Conservation (phyloP, 2,329 filamentous ascomycete species). For the Boeremia lycopersici region DNA sequence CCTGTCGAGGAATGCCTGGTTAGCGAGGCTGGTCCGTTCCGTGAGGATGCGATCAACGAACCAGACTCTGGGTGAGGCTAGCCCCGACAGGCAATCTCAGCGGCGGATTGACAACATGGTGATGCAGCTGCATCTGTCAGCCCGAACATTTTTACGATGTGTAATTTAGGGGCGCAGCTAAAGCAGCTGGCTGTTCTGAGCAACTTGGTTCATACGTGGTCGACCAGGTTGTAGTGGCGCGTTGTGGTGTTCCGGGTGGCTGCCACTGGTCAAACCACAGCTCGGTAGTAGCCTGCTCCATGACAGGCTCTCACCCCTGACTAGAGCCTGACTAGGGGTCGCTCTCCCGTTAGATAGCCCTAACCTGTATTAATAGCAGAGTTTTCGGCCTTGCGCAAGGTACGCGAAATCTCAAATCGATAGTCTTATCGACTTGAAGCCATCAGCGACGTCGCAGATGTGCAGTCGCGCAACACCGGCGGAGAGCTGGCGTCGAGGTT, state of each 20-base stretch:
- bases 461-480: slow-evolving; percentile 2
- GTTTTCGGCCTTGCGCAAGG: slow-evolving; percentile 11
- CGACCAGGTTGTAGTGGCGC: slow-evolving; percentile 14
- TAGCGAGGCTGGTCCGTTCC: slow-evolving; percentile 2
- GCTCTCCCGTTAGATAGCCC: slow-evolving; percentile 14
- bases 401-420: slow-evolving; percentile 19
- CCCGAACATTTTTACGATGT: background rate
- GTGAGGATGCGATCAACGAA: background rate
- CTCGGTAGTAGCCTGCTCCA: slow-evolving; percentile 9
- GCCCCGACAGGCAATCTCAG: slow-evolving; percentile 3
- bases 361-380: slow-evolving; percentile 14
- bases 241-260: slow-evolving; percentile 15
- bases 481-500: background rate
- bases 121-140: slow-evolving; percentile 2
- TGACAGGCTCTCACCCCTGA: slow-evolving; percentile 17
- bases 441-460: slow-evolving; percentile 3
- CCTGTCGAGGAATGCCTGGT: background rate
- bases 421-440: slow-evolving; percentile 13
- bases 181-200: slow-evolving; percentile 7
- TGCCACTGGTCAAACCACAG: slow-evolving; percentile 12
- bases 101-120: slow-evolving; percentile 6
- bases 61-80: background rate
- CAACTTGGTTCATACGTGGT: slow-evolving; percentile 8
- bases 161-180: slow-evolving; percentile 8
- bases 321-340: slow-evolving; percentile 16